Evolutionary conservation across 1,284 basidiomycete genomes (phyloP), one percentile per base, ranked within the genome.

Genomic region (Phellopilus nigrolimitatus): DNA sequence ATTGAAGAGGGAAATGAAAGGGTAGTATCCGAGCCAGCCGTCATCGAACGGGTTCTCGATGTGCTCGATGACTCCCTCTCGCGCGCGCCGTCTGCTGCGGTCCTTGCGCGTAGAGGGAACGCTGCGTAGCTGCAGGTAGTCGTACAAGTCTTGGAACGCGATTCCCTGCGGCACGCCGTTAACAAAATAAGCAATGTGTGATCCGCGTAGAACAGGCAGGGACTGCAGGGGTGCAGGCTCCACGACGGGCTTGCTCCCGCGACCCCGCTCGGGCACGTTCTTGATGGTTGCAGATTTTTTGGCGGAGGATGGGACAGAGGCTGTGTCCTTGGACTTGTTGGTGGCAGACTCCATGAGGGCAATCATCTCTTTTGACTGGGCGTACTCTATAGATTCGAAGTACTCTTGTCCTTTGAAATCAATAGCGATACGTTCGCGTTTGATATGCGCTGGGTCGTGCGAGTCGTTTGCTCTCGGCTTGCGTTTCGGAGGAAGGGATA

Each of bases 331-430:
- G 2, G 78, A 68, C 64, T 84, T 86, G 9, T 59, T 60, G 1
- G 55, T 46, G 3, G 51, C 43, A 12, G 60, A 53, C 39, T 91
- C 89, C 73, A 93, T 82, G 55, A 95, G 78, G 25, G 81, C 75
- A 22, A 82, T 78, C 97, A 99, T 99, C 71, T 99, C 97, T 65
- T 95, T 95, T n/a, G 79, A 82, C 52, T 84, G 81, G 1, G 84
- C 71, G 65, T 97, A 98, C 67, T 99, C 95, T 58, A 93, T 76
- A 57, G 84, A 86, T 68, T 99, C 97, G 66, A 97, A 98, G 66
- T 97, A 95, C 56, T 92, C 84, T 67, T 95, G 92, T n/a, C 90
- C 91, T 67, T 95, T 95, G 72, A 93, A 92, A 52, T 91, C 87
- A 63, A 99, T 95, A 1, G 95, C 82, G 49, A 95, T 88, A 46